Base-by-base conservation (phyloP, 2,329 filamentous ascomycete genomes). In the Hypoxylon sp. region DNA sequence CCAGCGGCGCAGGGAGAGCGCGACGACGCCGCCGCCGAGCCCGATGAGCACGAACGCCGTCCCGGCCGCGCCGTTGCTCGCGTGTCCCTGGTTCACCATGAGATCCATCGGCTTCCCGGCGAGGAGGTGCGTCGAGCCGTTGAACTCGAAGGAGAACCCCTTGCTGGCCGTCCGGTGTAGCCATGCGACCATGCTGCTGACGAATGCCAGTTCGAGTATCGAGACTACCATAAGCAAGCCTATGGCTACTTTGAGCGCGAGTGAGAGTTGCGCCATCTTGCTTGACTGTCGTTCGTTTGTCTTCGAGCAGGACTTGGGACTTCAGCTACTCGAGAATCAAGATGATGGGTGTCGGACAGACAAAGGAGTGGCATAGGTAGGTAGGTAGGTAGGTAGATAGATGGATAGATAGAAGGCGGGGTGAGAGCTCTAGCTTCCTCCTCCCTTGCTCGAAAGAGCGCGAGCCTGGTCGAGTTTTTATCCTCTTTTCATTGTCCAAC, bases 1-100 rank as follows among this genome's bases (percentile, higher is more conserved):
- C 48, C 62, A 57, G 20, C 50, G 30, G 13, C 70, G 67, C 7
- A 70, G 57, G 26, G 42, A 51, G 12, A 75, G 61, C 1, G 64
- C 63, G 7, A 72, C 12, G 11, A 65, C 49, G 16, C 72, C 71
- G 16, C 72, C 71, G 7, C 63, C 66, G n/a, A 69, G 40, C 3
- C 66, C 68, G 37, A 73, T 62, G 2, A 73, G 45, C 1, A 73
- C 57, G 20, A 74, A 60, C 1, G 67, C 70, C 1, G 69, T 72
- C 4, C 69, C 71, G 6, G 69, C 69, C 1, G 76, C 75, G 19
- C 68, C 70, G 27, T 76, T 73, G 42, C 69, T 69, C 17, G 74
- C 73, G 50, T 77, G 67, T 9, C 74, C 73, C 32, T 74, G 71
- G 51, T 75, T 62, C 31, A 71, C 64, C 48, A 78, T 59, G 9